These are phyloP conservation scores for Polygonum maritimum DNA, from an alignment of 148 eudicot species.

Conservation along the genomic window DNA sequence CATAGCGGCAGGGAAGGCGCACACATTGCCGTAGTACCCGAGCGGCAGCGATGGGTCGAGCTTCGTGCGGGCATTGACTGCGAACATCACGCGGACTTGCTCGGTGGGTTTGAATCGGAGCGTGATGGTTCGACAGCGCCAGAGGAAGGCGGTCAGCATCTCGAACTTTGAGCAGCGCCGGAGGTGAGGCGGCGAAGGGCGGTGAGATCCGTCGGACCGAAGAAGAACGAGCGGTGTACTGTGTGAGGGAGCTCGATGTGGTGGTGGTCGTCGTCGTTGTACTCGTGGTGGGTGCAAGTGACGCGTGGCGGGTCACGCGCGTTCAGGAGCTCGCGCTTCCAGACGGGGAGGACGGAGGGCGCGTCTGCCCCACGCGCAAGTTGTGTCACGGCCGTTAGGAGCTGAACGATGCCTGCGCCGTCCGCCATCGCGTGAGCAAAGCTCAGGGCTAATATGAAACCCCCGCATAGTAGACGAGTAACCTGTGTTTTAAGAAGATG, in stretches of 20 bases:
- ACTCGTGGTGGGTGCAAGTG: constrained; percentile 23
- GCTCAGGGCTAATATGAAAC: constrained; percentile 12
- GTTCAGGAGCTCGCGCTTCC: constrained; percentile 25
- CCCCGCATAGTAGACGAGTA: constrained; percentile 11
- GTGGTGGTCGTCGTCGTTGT: neutral
- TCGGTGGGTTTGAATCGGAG: constrained; percentile 22
- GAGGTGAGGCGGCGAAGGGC: constrained; percentile 2
- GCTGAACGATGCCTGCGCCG: constrained; percentile 20
- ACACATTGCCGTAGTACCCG: constrained; percentile 43
- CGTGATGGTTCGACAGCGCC: constrained; percentile 37
- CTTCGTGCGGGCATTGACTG: constrained; percentile 16
- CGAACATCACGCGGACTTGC: constrained; percentile 18
- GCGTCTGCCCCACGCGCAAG: constrained; percentile 17
- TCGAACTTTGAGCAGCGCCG: constrained; percentile 22
- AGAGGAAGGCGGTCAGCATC: constrained; percentile 32
- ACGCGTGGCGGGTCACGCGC: constrained; percentile 23
- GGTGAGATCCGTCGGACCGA: neutral
- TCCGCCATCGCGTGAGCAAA: constrained; percentile 24
- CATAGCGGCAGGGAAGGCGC: constrained; percentile 18
- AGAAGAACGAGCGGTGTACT: constrained; percentile 5
- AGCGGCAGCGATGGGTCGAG: constrained; percentile 24
- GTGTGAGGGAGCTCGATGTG: neutral
- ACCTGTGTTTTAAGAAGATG: constrained; percentile 2
- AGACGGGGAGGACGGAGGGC: constrained; percentile 20
- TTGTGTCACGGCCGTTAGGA: constrained; percentile 31